Conservation (phyloP, 2,329 filamentous ascomycete species). For the Aschersonia sp. region DNA sequence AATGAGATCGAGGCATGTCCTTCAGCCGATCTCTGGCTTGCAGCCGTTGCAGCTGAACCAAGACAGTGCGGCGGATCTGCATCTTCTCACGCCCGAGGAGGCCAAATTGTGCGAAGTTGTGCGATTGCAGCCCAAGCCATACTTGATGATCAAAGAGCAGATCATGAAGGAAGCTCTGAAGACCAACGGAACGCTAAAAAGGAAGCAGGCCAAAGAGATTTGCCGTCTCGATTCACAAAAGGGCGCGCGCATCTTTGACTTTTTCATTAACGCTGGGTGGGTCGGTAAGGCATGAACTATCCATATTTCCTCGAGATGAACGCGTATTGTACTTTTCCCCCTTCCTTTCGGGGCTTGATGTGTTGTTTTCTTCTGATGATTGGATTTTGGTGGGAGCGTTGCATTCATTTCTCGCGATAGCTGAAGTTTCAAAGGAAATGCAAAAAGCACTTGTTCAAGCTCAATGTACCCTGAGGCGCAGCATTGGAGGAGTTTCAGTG, state of each 20-base stretch:
- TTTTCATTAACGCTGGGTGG: conserved; percentile 88
- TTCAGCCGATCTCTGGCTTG: conserved; percentile 45
- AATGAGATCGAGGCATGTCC: conserved; percentile 34
- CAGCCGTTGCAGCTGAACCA: conserved; percentile 54
- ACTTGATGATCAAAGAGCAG: conserved; percentile 85
- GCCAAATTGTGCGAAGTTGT: conserved; percentile 73
- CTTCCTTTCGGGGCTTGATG: too few relatives aligned
- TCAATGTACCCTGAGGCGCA: too few relatives aligned
- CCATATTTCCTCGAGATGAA: too few relatives aligned
- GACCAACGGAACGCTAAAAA: conserved; percentile 76
- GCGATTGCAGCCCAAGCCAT: conserved; percentile 83
- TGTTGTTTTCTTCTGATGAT: too few relatives aligned
- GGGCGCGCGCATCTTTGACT: conserved; percentile 78
- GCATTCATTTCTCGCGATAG: too few relatives aligned
- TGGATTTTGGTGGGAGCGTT: too few relatives aligned
- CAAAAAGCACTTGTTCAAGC: too few relatives aligned
- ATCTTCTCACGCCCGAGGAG: conserved; percentile 76
- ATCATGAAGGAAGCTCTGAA: conserved; percentile 85
- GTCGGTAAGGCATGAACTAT: conserved; percentile 57
- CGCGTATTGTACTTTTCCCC: too few relatives aligned
- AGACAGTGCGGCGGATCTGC: conserved; percentile 68
- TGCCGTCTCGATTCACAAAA: conserved; percentile 75
- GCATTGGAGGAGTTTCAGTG: too few relatives aligned
- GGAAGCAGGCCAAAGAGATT: conserved; percentile 83
- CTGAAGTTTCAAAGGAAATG: too few relatives aligned